Base-by-base conservation (phyloP, 202 grass and related monocot species). In the Saccharum hybrid region DNA sequence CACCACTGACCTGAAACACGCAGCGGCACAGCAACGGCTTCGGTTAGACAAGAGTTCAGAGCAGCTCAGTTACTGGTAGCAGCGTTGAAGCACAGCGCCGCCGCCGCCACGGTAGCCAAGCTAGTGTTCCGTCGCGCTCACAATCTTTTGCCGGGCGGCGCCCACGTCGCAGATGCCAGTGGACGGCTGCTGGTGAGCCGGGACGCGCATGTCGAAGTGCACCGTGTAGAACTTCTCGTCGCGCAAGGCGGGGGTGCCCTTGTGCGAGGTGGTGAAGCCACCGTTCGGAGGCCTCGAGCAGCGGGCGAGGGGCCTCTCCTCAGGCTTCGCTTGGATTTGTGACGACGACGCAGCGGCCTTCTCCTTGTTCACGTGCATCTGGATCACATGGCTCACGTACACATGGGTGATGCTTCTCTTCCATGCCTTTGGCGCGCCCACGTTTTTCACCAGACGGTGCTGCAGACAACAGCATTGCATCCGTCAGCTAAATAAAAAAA, bases 391-490 rank as follows among this genome's bases (percentile, higher is more conserved):
- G 7, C 90, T 71, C 81, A 92, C 72, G 22, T 88, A 86, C 42
- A 88, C 88, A 64, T 94, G 93, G 63, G 74, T 92, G 5, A 87
- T 76, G 74, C 93, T 90, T 37, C 75, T 88, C 80, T 90, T 92
- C 85, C 83, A 81, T 45, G 62, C 15, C 66, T 76, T 86, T 22
- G 74, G 63, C 8, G 75, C 38, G 15, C 61, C 59, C 3, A 22
- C 85, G 26, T 40, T 83, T 72, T 71, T 78, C 66, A 62, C 45
- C 16, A 48, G 49, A 31, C 60, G 63, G 79, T 64, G 72, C 93
- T 94, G 85, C 28, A 43, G 40, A 68, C 40, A 78, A 45, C 36
- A 63, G 10, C 1, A 19, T 3, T 18, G 8, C 16, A 46, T 4
- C 45, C 19, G 11, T 81, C 40, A 89, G 38, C 18, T 61, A 68